phyloP scores from a whole-genome alignment of 2,329 filamentous ascomycete genomes.

The Fusarium austroafricanum region DNA sequence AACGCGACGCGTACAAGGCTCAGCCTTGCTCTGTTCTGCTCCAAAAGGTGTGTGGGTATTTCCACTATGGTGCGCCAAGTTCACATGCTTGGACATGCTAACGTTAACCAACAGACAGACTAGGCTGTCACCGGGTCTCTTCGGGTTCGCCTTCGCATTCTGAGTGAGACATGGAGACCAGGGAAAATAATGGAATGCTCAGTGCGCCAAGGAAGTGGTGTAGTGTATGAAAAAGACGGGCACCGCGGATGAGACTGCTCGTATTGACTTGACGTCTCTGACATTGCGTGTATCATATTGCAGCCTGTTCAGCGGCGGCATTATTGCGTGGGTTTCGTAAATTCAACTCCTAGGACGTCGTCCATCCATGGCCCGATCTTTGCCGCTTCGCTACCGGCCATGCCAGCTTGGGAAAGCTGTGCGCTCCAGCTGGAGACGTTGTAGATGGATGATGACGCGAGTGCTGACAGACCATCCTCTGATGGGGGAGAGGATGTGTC shows the following conservation, averaged over 20 bases:
- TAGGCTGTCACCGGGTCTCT: slow-evolving; percentile 39
- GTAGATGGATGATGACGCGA: slow-evolving; percentile 36
- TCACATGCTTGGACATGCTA: slow-evolving; percentile 41
- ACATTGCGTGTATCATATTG: slow-evolving; percentile 28
- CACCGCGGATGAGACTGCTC: slow-evolving; percentile 15
- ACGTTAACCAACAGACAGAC: slow-evolving; percentile 16
- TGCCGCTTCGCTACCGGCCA: slow-evolving; percentile 38
- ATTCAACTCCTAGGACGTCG: slow-evolving; percentile 47
- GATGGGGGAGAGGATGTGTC: slow-evolving; percentile 23
- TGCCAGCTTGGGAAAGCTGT: slow-evolving; percentile 42
- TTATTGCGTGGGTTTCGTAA: slow-evolving; percentile 42
- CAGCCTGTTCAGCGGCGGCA: slow-evolving; percentile 21
- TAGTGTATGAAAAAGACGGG: slow-evolving; percentile 38
- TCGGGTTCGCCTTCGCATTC: slow-evolving; percentile 28
- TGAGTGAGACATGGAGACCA: slow-evolving; percentile 34
- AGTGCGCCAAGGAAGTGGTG: neutral
- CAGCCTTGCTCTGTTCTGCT: slow-evolving; percentile 22
- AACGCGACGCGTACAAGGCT: slow-evolving; percentile 41
- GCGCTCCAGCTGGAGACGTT: slow-evolving; percentile 46
- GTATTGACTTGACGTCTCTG: slow-evolving; percentile 20
- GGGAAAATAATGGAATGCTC: slow-evolving; percentile 28
- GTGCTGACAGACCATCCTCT: slow-evolving; percentile 24
- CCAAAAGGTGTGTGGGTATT: slow-evolving; percentile 29
- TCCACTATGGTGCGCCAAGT: slow-evolving; percentile 27
- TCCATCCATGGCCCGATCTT: slow-evolving; percentile 50